Conservation (phyloP, 495 filamentous ascomycete genomes). For the Annulohypoxylon moriforme region DNA sequence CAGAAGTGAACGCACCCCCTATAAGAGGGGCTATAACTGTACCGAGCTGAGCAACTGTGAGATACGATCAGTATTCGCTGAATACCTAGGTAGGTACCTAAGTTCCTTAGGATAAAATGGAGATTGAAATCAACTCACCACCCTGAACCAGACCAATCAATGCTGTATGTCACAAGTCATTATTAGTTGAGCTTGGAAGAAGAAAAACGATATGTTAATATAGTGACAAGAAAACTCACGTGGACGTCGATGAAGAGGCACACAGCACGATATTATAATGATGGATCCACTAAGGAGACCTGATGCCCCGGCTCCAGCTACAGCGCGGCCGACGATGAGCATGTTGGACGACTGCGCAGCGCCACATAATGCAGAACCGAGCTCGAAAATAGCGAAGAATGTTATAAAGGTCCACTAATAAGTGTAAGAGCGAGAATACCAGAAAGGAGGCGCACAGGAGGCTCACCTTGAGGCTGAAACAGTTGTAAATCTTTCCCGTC, state of each 20-base stretch:
- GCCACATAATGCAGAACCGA: constrained; percentile 63
- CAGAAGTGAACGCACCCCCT: constrained; percentile 70
- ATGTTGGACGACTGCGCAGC: constrained; percentile 57
- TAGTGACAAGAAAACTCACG: constrained; percentile 2
- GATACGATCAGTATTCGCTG: not conserved
- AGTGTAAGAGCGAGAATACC: not conserved
- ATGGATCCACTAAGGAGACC: constrained; percentile 61
- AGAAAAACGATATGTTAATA: not conserved
- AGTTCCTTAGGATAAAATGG: not conserved
- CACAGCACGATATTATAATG: constrained; percentile 56
- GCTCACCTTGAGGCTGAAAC: constrained; percentile 50
- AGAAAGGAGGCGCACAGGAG: not conserved
- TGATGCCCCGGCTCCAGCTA: constrained; percentile 59
- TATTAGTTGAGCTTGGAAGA: constrained; percentile 29
- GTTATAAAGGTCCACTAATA: constrained; percentile 49
- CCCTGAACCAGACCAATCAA: constrained; percentile 12
- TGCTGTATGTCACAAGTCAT: not conserved
- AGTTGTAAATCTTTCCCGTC: constrained; percentile 58
- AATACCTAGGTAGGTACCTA: too few species aligned
- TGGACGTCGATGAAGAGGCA: constrained; percentile 55
- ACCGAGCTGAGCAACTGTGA: constrained; percentile 26
- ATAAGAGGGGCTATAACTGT: constrained; percentile 61
- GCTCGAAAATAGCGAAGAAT: constrained; percentile 54
- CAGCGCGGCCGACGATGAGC: constrained; percentile 61
- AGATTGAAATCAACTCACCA: not conserved